Evolutionary conservation across 305 asterid species (phyloP), one percentile per base, ranked within the genome.

Genomic region (Plantago lanceolata): DNA sequence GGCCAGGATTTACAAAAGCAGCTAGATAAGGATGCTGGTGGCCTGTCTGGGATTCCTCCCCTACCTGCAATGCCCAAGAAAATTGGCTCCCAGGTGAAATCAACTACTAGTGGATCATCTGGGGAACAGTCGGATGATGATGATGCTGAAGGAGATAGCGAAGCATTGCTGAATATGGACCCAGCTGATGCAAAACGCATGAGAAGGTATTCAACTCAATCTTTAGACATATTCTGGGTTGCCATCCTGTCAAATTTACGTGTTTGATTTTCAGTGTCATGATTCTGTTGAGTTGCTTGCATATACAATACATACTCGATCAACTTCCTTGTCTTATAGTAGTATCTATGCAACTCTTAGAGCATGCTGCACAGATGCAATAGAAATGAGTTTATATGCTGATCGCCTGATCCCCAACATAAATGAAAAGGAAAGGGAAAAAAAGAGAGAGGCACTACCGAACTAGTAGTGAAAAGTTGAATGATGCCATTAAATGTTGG

Each of bases 101-200:
- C 96, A 71, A 79, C 94, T 51, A 85, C 95, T 40, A 93, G 99
- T 67, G 96, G 96, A 40, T 90, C 99, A 65, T 86, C 96, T 8
- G 88, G 86, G 60, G 99, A 90, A 21, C 92, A 77, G 70, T 87
- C 97, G 0, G 90, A 93, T 79, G 97, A 93, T 60, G 99, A 93
- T 71, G 99, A 93, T 59, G 81, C 75, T 50, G 99, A 93, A 67
- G 96, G 89, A 68, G 98, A 89, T 69, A 75, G 73, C 59, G 98
- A 89, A 67, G 70, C 76, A 45, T 75, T 80, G 73, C 84, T 80
- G 48, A 88, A 81, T 66, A 72, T 26, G 80, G 86, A 80, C 55
- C 89, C 94, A 59, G 35, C 95, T 18, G 90, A 87, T 80, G 85
- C 82, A 44, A 93, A 87, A 75, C 96, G 97, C 40, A 67, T 85